These are phyloP conservation scores for Boletus semigastroideus DNA, from an alignment of 1,284 basidiomycete species.

Conservation along the genomic window DNA sequence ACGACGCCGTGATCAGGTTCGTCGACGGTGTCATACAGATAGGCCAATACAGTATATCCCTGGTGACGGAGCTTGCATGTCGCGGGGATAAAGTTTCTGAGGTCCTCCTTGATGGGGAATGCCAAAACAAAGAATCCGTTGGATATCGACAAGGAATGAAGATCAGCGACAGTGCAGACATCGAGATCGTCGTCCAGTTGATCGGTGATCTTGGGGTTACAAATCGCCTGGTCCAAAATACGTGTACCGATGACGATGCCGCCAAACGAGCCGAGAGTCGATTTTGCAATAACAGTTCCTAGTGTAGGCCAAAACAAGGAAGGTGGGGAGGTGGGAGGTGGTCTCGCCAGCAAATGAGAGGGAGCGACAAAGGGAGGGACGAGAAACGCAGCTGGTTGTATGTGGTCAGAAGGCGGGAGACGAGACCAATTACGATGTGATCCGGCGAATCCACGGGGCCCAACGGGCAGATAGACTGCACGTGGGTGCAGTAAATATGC, in stretches of 20 bases:
- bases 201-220: not conserved
- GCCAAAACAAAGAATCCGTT: slow-evolving; percentile 35
- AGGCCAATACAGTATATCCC: slow-evolving; percentile 37
- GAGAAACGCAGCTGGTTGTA: slow-evolving; percentile 46
- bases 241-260: slow-evolving; percentile 27
- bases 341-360: slow-evolving; percentile 29
- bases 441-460: slow-evolving; percentile 42
- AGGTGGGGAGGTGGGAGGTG: slow-evolving; percentile 16
- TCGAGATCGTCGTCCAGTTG: not conserved
- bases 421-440: slow-evolving; percentile 30
- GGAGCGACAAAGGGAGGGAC: slow-evolving; percentile 54
- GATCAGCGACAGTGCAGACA: not conserved
- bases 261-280: slow-evolving; percentile 14
- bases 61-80: slow-evolving; percentile 44
- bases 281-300: slow-evolving; percentile 33
- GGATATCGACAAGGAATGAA: slow-evolving; percentile 1
- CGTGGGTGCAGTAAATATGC: slow-evolving; percentile 39
- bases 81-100: slow-evolving; percentile 41
- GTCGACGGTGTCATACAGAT: slow-evolving; percentile 32
- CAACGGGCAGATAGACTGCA: slow-evolving; percentile 40
- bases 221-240: slow-evolving; percentile 4
- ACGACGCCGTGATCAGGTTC: slow-evolving; percentile 1
- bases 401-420: slow-evolving; percentile 25
- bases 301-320: slow-evolving; percentile 44
- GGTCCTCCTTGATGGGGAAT: slow-evolving; percentile 41